Evolutionary conservation across 257 asterid species (phyloP).

Genomic region (Scutellaria minor): DNA sequence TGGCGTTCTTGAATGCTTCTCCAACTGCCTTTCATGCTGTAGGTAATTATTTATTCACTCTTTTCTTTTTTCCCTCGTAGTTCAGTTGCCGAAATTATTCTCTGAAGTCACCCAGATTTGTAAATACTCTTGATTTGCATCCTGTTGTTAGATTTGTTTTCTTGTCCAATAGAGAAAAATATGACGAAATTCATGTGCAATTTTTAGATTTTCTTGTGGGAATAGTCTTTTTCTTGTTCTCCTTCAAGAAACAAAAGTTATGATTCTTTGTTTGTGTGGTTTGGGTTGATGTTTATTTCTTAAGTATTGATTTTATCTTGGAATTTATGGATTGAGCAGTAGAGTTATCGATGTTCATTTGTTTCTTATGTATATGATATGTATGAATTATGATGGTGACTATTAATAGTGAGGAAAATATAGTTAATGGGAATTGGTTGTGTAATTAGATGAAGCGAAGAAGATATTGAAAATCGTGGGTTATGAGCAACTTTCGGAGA

Average conservation of each 20-base stretch:
- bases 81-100: not conserved
- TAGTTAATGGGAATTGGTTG: slow-evolving; percentile 17
- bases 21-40: slow-evolving; percentile 98
- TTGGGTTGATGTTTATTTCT: slow-evolving; percentile 5
- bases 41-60: slow-evolving; percentile 48
- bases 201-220: not conserved
- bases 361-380: not conserved
- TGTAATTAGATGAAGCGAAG: slow-evolving; percentile 75
- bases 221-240: not conserved
- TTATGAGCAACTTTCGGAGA: slow-evolving; percentile 75
- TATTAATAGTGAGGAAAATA: not conserved
- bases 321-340: not conserved
- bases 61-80: not conserved
- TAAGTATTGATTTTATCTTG: not conserved
- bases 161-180: not conserved
- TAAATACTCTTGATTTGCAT: slow-evolving; percentile 22
- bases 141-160: not conserved
- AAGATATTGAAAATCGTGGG: slow-evolving; percentile 69
- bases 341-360: slow-evolving; percentile 8
- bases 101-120: slow-evolving; percentile 28
- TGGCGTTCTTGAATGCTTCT: slow-evolving; percentile 87
- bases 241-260: not conserved
- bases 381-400: not conserved
- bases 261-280: not conserved
- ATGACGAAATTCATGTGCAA: not conserved